These are phyloP conservation scores for Sporothrix variecibatus DNA, from an alignment of 2,329 filamentous ascomycete genomes.

Conservation along the genomic window DNA sequence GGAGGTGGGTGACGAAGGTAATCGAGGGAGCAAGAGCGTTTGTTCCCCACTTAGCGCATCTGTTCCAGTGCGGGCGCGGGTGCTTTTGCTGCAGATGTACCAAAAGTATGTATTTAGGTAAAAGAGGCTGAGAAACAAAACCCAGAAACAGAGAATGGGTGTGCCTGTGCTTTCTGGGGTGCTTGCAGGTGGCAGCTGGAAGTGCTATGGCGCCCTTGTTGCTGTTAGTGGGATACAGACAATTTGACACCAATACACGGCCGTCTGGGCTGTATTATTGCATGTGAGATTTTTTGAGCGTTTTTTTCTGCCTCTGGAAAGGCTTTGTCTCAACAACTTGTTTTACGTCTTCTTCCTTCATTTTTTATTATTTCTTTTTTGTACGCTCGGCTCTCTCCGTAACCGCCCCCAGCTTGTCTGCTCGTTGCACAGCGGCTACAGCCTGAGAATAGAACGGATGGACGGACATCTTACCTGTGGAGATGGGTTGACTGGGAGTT, in stretches of 20 bases:
- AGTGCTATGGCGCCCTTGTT: not conserved
- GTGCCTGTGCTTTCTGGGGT: conserved; percentile 7
- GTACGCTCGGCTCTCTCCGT: too few species aligned
- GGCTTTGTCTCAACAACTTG: not conserved
- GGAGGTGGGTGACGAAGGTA: conserved; percentile 20
- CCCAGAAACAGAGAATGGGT: not conserved
- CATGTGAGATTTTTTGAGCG: not conserved
- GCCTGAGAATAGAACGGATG: not conserved
- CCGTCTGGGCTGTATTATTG: not conserved
- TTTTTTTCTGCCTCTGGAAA: not conserved
- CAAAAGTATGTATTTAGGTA: conserved; percentile 15
- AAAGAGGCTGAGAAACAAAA: conserved; percentile 7
- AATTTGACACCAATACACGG: not conserved
- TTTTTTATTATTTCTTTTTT: not conserved
- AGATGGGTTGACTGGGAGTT: not conserved
- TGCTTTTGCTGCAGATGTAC: not conserved
- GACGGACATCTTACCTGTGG: not conserved
- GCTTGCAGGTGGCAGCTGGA: conserved; percentile 8
- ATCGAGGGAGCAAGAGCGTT: conserved; percentile 18
- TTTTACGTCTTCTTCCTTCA: not conserved
- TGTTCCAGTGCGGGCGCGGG: not conserved
- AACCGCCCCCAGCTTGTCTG: not conserved
- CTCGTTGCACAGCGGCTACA: conserved; percentile 4
- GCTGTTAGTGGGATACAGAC: conserved; percentile 15
- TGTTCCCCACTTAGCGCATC: conserved; percentile 27